Percentiles rank a stretch among this genome's conserved stretches.
Evolutionary conservation across 148 eudicot genomes (phyloP).

Genomic region (Camellia sinensis): DNA sequence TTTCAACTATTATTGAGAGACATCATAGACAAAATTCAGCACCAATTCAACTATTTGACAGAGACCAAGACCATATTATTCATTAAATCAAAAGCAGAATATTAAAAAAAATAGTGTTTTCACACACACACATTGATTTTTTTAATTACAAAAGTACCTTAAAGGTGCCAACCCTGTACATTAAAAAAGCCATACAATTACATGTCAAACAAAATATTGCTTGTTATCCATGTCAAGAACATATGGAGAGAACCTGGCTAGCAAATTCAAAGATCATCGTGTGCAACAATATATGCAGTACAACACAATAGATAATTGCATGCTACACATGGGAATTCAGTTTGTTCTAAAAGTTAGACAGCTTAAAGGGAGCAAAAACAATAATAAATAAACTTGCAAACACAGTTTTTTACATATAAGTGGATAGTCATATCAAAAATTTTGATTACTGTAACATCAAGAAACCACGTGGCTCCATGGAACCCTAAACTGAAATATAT

Average conservation of each 20-base stretch:
- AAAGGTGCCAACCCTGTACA: background rate
- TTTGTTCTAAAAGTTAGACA: background rate
- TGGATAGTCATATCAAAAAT: background rate
- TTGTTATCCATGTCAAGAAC: slow-evolving; percentile 1
- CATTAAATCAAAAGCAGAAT: too few relatives aligned
- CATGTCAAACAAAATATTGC: slow-evolving; percentile 5
- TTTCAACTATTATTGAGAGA: too few relatives aligned
- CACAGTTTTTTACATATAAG: too few relatives aligned
- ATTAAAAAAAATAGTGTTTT: too few relatives aligned
- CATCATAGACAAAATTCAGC: too few relatives aligned
- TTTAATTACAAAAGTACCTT: background rate
- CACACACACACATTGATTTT: background rate
- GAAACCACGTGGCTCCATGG: background rate
- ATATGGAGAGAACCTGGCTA: background rate
- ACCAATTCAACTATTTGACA: too few relatives aligned
- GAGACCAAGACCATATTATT: too few relatives aligned
- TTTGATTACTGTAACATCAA: background rate
- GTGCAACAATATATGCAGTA: background rate
- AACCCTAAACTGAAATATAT: slow-evolving; percentile 1
- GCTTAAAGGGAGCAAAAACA: background rate
- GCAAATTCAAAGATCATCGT: slow-evolving; percentile 7
- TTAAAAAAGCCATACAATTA: background rate
- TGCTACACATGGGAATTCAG: background rate
- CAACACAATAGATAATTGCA: background rate
- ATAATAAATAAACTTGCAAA: background rate